Base-by-base conservation (phyloP, 495 filamentous ascomycete genomes). In the Lasiosphaeria miniovina region DNA sequence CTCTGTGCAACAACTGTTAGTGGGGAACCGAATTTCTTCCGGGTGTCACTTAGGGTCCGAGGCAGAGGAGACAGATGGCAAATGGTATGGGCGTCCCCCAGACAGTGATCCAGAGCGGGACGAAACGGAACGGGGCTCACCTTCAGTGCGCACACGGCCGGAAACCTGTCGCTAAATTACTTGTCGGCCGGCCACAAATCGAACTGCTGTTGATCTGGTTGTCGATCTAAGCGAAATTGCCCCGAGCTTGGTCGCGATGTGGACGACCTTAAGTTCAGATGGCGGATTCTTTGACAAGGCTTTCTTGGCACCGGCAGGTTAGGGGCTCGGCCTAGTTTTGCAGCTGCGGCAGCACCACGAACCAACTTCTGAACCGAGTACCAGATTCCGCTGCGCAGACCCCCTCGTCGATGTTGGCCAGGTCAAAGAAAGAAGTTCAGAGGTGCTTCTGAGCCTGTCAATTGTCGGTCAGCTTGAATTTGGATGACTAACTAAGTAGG, bases 231-330 rank as follows among this genome's bases (percentile, higher is more conserved):
- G 36, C 34, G 46, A 52, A 52, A 38, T 34, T 48, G 43, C 32
- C n/a, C 24, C 5, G 41, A 14, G 7, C 11, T 36, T 51, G 51
- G 31, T 36, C n/a, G 34, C 40, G 24, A 24, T 38, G n/a, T 53
- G 31, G 12, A 12, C 14, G 32, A 45, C 48, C 65, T 70, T 68
- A 71, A 70, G 63, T 69, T 65, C 63, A 72, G 55, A 57, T 58
- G 56, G 38, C 60, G 60, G 53, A 63, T 62, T 65, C 68, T 71
- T 71, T 67, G 68, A 69, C 54, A 57, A 11, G 4, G 8, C 15
- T 46, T 46, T n/a, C 43, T n/a, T 46, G 12, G 12, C 43, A 46
- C 6, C 5, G 15, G 12, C 43, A 14, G 43, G 12, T n/a, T n/a
- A 4, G 43, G 12, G 6, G 43, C 8, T 46, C 15, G 24, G 38